phyloP scores from a whole-genome alignment of 2,329 filamentous ascomycete species.

The Teratosphaeria viscida region DNA sequence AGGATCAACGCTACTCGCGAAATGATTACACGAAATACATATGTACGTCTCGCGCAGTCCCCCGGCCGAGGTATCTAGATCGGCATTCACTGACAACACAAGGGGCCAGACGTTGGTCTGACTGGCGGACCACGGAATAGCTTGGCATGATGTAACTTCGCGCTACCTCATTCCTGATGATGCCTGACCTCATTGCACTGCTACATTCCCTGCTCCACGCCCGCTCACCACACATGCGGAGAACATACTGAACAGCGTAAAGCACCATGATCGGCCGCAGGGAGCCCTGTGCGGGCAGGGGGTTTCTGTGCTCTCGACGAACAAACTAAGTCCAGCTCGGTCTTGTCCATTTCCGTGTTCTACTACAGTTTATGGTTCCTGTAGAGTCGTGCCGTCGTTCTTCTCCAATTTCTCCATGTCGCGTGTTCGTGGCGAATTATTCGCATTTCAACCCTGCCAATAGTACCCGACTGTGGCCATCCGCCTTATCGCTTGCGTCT shows the following conservation, averaged over 20 bases:
- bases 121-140: background rate
- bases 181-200: conserved; percentile 1
- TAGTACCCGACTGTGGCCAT: background rate
- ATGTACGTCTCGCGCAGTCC: background rate
- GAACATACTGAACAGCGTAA: background rate
- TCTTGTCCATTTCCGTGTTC: background rate
- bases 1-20: background rate
- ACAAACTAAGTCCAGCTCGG: background rate
- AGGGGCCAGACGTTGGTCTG: background rate
- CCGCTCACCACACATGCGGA: background rate
- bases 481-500: background rate
- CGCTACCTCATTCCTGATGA: background rate
- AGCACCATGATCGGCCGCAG: background rate
- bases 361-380: background rate
- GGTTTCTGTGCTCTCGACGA: background rate
- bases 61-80: background rate
- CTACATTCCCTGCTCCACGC: background rate
- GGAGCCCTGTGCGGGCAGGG: background rate
- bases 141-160: background rate
- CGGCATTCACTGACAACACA: background rate
- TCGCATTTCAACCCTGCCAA: background rate
- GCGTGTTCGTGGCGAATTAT: background rate
- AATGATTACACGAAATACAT: background rate
- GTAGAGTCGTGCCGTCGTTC: background rate
- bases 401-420: background rate